phyloP scores from a whole-genome alignment of 441 rosid species.

The Aquilaria agallochum region DNA sequence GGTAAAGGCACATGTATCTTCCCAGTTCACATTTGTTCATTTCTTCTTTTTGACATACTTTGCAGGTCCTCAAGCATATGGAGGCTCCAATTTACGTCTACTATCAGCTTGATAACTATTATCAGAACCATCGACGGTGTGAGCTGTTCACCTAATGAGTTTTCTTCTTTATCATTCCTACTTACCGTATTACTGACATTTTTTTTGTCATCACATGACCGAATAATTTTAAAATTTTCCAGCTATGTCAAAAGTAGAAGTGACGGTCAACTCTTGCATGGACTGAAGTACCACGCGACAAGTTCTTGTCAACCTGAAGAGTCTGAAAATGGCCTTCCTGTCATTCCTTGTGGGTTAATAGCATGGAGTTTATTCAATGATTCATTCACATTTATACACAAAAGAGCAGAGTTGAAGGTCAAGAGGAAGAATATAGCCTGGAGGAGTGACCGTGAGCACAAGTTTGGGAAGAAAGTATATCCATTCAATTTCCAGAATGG shows the following conservation, averaged over 20 bases:
- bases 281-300: slow-evolving; percentile 39
- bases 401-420: slow-evolving; percentile 33
- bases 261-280: slow-evolving; percentile 68
- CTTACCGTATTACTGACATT: not conserved
- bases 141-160: slow-evolving; percentile 19
- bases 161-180: not conserved
- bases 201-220: slow-evolving; percentile 3
- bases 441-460: slow-evolving; percentile 78
- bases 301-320: slow-evolving; percentile 75
- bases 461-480: slow-evolving; percentile 80
- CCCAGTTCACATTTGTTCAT: slow-evolving; percentile 10
- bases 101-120: slow-evolving; percentile 89
- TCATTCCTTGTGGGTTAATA: slow-evolving; percentile 84
- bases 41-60: slow-evolving; percentile 11
- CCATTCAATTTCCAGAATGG: slow-evolving; percentile 88
- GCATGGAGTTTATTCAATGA: slow-evolving; percentile 98
- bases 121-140: slow-evolving; percentile 87
- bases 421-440: slow-evolving; percentile 70
- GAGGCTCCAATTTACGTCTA: slow-evolving; percentile 84
- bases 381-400: slow-evolving; percentile 54
- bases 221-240: slow-evolving; percentile 16
- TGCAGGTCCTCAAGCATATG: slow-evolving; percentile 73
- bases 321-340: slow-evolving; percentile 53
- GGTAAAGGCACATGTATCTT: not conserved
- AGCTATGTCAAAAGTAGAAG: slow-evolving; percentile 95